A percentile compares a stretch with the other conserved stretches of the same genome.
Conservation (phyloP, 2,329 filamentous ascomycete species). For the Metarhizium rileyi region DNA sequence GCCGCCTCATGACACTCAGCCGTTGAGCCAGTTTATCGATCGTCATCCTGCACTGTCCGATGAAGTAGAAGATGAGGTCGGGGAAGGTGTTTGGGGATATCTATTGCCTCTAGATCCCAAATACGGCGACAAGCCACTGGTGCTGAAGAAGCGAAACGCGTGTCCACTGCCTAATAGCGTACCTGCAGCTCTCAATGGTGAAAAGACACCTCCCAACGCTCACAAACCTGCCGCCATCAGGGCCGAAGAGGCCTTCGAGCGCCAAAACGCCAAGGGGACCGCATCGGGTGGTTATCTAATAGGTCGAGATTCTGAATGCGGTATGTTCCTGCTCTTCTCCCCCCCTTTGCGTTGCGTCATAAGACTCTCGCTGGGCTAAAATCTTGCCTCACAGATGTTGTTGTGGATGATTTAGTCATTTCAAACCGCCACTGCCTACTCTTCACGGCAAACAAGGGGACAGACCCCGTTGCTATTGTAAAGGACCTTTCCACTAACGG, state of each 20-base stretch:
- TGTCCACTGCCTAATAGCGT: slow-evolving; percentile 52
- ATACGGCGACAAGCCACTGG: slow-evolving; percentile 55
- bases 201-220: slow-evolving; percentile 28
- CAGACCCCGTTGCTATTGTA: slow-evolving; percentile 60
- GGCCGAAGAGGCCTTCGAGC: slow-evolving; percentile 52
- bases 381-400: slow-evolving; percentile 45
- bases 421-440: slow-evolving; percentile 77
- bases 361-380: not conserved
- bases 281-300: slow-evolving; percentile 81
- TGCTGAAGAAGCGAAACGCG: slow-evolving; percentile 62
- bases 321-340: slow-evolving; percentile 39
- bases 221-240: slow-evolving; percentile 38
- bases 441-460: slow-evolving; percentile 50
- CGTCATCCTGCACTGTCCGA: slow-evolving; percentile 63
- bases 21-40: slow-evolving; percentile 64
- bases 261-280: slow-evolving; percentile 49
- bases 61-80: slow-evolving; percentile 74
- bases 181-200: slow-evolving; percentile 23
- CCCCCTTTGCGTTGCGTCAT: not conserved
- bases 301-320: slow-evolving; percentile 87
- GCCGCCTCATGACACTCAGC: slow-evolving; percentile 54
- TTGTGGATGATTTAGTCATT: slow-evolving; percentile 66
- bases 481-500: slow-evolving; percentile 95
- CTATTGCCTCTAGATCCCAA: slow-evolving; percentile 69
- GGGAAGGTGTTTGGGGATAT: slow-evolving; percentile 92